Conservation (phyloP, 2,329 filamentous ascomycete species). For the Podosphaera fusca region DNA sequence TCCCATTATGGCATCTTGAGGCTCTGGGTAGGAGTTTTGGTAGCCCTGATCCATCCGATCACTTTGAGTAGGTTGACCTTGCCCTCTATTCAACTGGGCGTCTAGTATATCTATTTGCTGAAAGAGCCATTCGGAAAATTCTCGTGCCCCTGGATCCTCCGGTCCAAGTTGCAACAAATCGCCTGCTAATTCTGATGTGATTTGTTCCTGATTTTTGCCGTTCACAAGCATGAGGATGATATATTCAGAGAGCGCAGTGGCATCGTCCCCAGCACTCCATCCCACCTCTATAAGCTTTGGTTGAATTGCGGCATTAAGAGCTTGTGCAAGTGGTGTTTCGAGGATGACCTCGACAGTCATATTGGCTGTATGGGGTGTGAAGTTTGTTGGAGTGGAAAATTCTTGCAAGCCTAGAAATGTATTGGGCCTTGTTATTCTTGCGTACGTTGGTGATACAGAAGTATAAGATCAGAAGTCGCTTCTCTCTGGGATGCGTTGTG, state of each 20-base stretch:
- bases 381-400: not conserved
- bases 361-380: slow-evolving; percentile 11
- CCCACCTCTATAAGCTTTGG: slow-evolving; percentile 82
- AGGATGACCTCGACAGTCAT: slow-evolving; percentile 63
- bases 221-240: slow-evolving; percentile 94
- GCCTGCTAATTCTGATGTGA: slow-evolving; percentile 65
- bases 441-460: no score
- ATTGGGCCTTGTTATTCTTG: no score
- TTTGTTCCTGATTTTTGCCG: slow-evolving; percentile 76
- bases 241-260: slow-evolving; percentile 76
- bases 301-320: slow-evolving; percentile 62
- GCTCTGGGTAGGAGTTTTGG: slow-evolving; percentile 20
- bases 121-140: slow-evolving; percentile 88
- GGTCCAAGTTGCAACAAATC: slow-evolving; percentile 66
- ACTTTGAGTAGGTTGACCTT: slow-evolving; percentile 7
- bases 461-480: no score
- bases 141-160: slow-evolving; percentile 59
- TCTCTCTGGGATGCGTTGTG: no score
- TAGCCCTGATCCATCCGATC: slow-evolving; percentile 33
- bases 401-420: no score
- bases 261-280: slow-evolving; percentile 60
- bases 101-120: slow-evolving; percentile 53
- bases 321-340: slow-evolving; percentile 64
- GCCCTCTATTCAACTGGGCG: slow-evolving; percentile 28
- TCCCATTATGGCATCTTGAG: slow-evolving; percentile 47